Percentiles rank a stretch among this genome's conserved stretches.
phyloP scores from a whole-genome alignment of 192 early-diverging fungal species.

The Umbelopsis sp. region DNA sequence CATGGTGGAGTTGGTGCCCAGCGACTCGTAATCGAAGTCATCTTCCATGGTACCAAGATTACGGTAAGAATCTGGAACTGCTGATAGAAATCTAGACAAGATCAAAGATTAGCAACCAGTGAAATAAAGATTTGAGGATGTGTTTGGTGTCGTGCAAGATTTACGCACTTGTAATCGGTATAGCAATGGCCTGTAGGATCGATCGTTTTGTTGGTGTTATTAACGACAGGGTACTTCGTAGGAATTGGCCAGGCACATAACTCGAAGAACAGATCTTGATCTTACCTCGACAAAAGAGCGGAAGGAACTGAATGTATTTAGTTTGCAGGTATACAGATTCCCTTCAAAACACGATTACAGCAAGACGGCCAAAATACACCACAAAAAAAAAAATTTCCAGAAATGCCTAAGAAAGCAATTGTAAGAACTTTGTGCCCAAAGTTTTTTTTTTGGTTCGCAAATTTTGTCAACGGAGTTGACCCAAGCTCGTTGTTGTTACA shows the following conservation, averaged over 20 bases:
- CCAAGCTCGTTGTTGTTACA: no score
- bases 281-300: neutral
- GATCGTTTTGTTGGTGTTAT: neutral
- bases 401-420: no score
- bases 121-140: no score
- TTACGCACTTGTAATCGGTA: no score
- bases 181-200: neutral
- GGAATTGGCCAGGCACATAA: neutral
- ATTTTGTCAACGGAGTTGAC: no score
- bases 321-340: neutral
- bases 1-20: constrained; percentile 81
- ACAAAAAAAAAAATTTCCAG: neutral
- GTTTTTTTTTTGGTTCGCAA: no score
- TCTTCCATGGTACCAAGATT: constrained; percentile 31
- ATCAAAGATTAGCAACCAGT: neutral
- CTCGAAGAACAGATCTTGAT: neutral
- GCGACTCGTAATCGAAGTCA: constrained; percentile 90
- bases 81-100: neutral
- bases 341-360: neutral
- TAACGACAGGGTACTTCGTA: neutral
- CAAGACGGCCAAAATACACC: neutral
- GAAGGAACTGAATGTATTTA: neutral
- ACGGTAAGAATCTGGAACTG: neutral
- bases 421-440: no score
- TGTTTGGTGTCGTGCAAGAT: no score